These are phyloP conservation scores for Baudoinia panamericana DNA, from an alignment of 495 filamentous ascomycete species.

Conservation along the genomic window DNA sequence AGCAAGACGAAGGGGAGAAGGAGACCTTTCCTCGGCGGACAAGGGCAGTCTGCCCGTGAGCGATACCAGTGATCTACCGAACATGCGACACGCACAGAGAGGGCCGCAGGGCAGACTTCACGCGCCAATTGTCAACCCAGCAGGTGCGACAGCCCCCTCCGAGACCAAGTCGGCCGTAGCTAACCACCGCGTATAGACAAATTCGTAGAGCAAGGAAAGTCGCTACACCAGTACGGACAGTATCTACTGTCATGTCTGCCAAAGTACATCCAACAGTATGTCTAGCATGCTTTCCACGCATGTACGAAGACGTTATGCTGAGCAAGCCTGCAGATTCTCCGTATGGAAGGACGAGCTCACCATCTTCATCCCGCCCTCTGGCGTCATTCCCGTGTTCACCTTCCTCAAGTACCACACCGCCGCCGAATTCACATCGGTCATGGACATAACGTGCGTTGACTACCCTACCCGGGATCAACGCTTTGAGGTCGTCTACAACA, in stretches of 20 bases:
- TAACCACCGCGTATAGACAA: constrained; percentile 44
- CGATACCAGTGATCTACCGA: constrained; percentile 25
- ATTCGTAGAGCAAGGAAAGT: constrained; percentile 67
- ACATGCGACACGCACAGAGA: constrained; percentile 27
- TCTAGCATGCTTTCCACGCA: neutral
- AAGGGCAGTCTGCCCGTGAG: constrained; percentile 2
- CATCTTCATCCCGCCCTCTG: constrained; percentile 79
- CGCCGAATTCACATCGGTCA: constrained; percentile 88
- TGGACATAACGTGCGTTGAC: constrained; percentile 86
- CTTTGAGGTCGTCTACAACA: constrained; percentile 97
- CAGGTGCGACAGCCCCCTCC: constrained; percentile 22
- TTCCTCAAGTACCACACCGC: constrained; percentile 98
- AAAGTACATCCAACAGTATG: constrained; percentile 84
- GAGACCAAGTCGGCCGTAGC: neutral
- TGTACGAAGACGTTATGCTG: neutral
- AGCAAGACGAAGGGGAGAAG: constrained; percentile 21
- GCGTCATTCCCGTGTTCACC: constrained; percentile 76
- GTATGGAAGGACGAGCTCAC: constrained; percentile 99
- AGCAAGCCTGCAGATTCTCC: constrained; percentile 45
- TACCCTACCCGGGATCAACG: constrained; percentile 87
- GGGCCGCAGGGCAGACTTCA: constrained; percentile 41
- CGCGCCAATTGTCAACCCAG: constrained; percentile 74
- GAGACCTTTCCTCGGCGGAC: constrained; percentile 5
- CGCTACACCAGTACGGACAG: constrained; percentile 83
- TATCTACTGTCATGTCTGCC: constrained; percentile 94